These are phyloP conservation scores for Haberlea rhodopensis DNA, from an alignment of 257 asterid species.

Conservation along the genomic window DNA sequence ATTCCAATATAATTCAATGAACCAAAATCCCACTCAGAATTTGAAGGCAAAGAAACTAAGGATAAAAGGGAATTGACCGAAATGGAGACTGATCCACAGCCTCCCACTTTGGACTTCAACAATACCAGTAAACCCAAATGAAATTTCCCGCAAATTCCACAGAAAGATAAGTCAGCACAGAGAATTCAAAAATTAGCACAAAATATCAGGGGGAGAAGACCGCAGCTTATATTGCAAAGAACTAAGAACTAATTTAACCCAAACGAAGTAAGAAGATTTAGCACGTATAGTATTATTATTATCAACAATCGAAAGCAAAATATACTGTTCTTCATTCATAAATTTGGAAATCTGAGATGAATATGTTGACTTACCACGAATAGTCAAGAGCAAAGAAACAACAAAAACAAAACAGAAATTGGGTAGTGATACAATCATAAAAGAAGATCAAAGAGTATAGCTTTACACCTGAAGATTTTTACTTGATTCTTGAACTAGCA, in stretches of 20 bases:
- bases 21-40: conserved; percentile 10
- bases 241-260: neutral
- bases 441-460: neutral
- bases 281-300: neutral
- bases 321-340: neutral
- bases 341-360: neutral
- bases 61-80: conserved; percentile 22
- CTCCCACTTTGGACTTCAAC: conserved; percentile 29
- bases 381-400: neutral
- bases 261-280: neutral
- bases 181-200: conserved; percentile 7
- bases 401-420: neutral
- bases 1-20: neutral
- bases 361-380: neutral
- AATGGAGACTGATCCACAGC: conserved; percentile 25
- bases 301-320: neutral
- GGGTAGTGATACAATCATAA: neutral
- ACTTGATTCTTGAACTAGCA: conserved; percentile 13
- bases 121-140: conserved; percentile 2
- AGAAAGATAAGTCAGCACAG: neutral
- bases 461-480: conserved; percentile 9
- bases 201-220: neutral
- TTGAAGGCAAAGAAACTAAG: neutral
- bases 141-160: conserved; percentile 16
- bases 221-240: neutral